Percentiles rank a stretch among this genome's conserved stretches.
phyloP scores from a whole-genome alignment of 2,329 filamentous ascomycete genomes.

The Ceratocystis cacaofunesta region DNA sequence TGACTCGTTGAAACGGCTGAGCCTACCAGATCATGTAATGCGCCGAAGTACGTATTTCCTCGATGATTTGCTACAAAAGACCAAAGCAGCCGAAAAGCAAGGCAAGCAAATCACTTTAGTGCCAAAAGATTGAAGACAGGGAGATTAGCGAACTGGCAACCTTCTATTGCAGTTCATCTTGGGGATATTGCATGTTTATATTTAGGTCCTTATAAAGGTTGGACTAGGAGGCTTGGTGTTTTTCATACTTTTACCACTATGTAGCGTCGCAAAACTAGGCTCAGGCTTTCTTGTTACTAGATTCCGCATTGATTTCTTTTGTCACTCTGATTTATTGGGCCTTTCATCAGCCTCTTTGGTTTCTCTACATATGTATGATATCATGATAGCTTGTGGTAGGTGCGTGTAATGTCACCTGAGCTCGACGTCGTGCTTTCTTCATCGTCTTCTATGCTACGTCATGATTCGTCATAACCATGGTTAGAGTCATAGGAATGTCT shows the following conservation, averaged over 20 bases:
- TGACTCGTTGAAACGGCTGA: constrained; percentile 1
- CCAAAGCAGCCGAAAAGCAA: constrained; percentile 3
- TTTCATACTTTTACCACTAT: too few species aligned
- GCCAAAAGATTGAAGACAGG: neutral
- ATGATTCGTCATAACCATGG: neutral
- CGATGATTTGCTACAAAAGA: constrained; percentile 11
- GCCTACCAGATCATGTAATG: neutral
- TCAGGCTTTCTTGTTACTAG: neutral
- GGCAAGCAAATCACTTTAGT: constrained; percentile 6
- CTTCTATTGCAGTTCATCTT: neutral
- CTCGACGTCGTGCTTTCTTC: neutral
- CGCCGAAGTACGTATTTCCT: constrained; percentile 3
- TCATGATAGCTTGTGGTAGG: neutral
- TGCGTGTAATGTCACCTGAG: neutral
- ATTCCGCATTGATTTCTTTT: neutral
- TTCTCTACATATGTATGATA: neutral
- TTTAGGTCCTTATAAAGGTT: too few species aligned
- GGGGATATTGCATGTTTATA: neutral
- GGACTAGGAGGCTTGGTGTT: too few species aligned
- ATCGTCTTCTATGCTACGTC: neutral
- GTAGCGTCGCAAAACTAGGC: neutral
- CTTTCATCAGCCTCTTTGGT: neutral
- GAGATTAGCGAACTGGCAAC: neutral
- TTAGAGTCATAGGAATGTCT: neutral
- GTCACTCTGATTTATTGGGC: too few species aligned